These are phyloP conservation scores for Blastobotrys terrestris DNA, from an alignment of 805 yeast species.

Conservation along the genomic window DNA sequence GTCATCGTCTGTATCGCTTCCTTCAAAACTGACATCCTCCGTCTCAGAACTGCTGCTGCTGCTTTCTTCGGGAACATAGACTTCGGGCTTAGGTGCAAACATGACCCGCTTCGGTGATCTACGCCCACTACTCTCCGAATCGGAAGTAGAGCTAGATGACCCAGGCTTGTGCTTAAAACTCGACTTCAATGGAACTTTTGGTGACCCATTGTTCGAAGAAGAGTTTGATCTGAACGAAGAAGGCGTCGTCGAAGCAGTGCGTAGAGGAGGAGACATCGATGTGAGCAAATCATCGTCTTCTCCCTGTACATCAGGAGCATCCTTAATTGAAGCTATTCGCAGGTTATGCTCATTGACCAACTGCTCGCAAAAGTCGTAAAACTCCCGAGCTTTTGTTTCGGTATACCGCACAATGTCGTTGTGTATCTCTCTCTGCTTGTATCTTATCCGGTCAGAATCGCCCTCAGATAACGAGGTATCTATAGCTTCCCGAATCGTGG, in stretches of 20 bases:
- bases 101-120: constrained; percentile 5
- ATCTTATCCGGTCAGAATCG: constrained; percentile 6
- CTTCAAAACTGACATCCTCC: constrained; percentile 1
- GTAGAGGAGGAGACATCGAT: neutral
- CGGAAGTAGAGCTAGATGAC: neutral
- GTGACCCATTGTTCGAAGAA: neutral
- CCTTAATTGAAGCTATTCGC: neutral
- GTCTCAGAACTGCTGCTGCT: neutral
- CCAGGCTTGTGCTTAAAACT: constrained; percentile 3
- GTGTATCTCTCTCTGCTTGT: constrained; percentile 12
- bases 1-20: neutral
- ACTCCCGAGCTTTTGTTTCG: constrained; percentile 10
- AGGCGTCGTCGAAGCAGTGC: neutral
- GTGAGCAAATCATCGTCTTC: neutral
- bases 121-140: neutral
- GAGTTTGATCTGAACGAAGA: neutral
- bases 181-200: constrained; percentile 4
- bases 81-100: constrained; percentile 3
- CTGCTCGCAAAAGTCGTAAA: constrained; percentile 11
- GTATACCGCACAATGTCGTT: constrained; percentile 14
- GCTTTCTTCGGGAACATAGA: neutral
- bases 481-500: constrained; percentile 11
- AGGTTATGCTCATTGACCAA: constrained; percentile 4
- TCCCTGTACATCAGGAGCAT: neutral
- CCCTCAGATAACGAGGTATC: constrained; percentile 7